These are phyloP conservation scores for Debaryomyces prosopidis DNA, from an alignment of 805 yeast species.

Conservation along the genomic window DNA sequence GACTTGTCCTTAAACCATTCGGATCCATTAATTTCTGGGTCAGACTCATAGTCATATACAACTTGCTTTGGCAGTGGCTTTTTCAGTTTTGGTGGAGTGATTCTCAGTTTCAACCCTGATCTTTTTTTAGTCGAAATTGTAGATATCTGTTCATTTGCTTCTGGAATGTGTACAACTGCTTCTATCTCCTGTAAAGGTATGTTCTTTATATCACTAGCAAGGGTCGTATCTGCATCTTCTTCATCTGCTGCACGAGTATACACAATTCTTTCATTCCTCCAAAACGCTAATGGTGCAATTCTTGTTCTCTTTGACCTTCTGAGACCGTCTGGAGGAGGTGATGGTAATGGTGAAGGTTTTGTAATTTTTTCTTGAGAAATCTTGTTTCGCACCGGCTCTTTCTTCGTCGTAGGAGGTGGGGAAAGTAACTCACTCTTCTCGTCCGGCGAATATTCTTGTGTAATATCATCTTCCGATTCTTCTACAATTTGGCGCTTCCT, in stretches of 20 bases:
- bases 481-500: conserved; percentile 7
- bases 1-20: conserved; percentile 52
- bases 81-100: conserved; percentile 9
- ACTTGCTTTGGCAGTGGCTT: conserved; percentile 7
- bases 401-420: conserved; percentile 9
- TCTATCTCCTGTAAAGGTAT: conserved; percentile 57
- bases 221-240: conserved; percentile 44
- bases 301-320: conserved; percentile 68
- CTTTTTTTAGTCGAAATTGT: conserved; percentile 11
- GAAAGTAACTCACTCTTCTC: conserved; percentile 6
- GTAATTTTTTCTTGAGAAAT: conserved; percentile 10
- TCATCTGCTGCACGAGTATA: conserved; percentile 44
- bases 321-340: conserved; percentile 48
- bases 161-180: conserved; percentile 56
- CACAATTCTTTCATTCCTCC: conserved; percentile 79
- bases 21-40: conserved; percentile 45
- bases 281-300: conserved; percentile 73
- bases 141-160: conserved; percentile 9
- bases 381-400: conserved; percentile 1
- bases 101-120: conserved; percentile 18
- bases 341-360: conserved; percentile 37
- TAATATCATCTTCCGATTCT: conserved; percentile 13
- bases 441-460: conserved; percentile 1
- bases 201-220: conserved; percentile 29
- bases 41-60: conserved; percentile 34